These are phyloP conservation scores for Trichophaea hybrida DNA, from an alignment of 2,329 filamentous ascomycete species.

Conservation along the genomic window DNA sequence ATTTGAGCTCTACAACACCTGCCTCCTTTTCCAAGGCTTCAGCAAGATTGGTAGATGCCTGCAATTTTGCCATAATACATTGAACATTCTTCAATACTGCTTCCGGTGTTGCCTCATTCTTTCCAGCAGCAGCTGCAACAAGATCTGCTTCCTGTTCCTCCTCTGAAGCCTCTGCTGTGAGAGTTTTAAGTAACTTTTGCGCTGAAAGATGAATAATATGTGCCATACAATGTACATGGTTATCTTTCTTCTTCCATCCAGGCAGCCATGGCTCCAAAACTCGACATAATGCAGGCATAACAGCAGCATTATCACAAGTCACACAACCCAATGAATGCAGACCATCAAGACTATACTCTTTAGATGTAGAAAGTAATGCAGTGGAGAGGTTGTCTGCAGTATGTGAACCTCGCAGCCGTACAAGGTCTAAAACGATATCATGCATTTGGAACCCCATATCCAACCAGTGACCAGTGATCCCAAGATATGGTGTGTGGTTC, in stretches of 20 bases:
- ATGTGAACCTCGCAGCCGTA: slow-evolving; percentile 1
- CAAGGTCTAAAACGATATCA: slow-evolving; percentile 1
- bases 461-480: slow-evolving; percentile 10
- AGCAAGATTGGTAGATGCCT: background rate
- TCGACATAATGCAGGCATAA: slow-evolving; percentile 2
- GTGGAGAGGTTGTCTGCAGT: slow-evolving; percentile 1
- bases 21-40: background rate
- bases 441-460: background rate
- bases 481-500: slow-evolving; percentile 5
- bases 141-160: background rate
- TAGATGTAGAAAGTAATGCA: background rate
- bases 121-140: background rate
- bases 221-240: background rate
- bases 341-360: background rate
- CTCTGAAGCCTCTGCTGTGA: background rate
- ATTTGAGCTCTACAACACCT: background rate
- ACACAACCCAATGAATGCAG: slow-evolving; percentile 3
- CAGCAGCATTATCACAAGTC: background rate
- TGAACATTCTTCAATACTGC: background rate
- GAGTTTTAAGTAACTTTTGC: background rate
- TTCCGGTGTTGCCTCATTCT: background rate
- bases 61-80: background rate
- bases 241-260: slow-evolving; percentile 1
- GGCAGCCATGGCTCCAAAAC: background rate
- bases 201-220: slow-evolving; percentile 4